Conservation (phyloP, 768 basidiomycete species). For the Kwoniella dejecticola region DNA sequence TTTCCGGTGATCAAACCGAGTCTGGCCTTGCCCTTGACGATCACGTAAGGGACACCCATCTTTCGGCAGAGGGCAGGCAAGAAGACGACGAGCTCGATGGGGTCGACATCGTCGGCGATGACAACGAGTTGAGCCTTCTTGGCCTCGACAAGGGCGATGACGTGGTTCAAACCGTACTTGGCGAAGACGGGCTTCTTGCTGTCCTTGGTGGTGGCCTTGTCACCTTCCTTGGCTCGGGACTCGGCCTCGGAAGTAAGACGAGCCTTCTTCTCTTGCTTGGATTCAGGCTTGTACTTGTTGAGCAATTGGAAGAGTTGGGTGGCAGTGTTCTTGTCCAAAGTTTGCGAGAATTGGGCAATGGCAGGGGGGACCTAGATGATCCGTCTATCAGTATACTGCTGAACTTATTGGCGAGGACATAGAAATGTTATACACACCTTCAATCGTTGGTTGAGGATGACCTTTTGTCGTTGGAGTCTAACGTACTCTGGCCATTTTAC, state of each 20-base stretch:
- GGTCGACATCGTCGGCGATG: conserved; percentile 92
- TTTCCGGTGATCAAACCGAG: conserved; percentile 93
- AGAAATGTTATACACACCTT: conserved; percentile 60
- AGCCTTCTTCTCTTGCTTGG: conserved; percentile 95
- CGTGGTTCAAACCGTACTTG: conserved; percentile 97
- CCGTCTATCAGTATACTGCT: not conserved
- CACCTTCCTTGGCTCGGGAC: conserved; percentile 74
- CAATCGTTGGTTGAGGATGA: conserved; percentile 94
- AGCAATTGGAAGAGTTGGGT: conserved; percentile 96
- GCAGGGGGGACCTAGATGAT: conserved; percentile 75
- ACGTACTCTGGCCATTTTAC: conserved; percentile 99
- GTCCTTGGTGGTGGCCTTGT: conserved; percentile 69
- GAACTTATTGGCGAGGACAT: too few species aligned
- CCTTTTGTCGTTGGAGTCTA: conserved; percentile 96
- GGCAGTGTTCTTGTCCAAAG: conserved; percentile 98
- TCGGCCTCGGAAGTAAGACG: conserved; percentile 70
- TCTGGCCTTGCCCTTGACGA: conserved; percentile 96
- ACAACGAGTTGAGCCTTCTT: conserved; percentile 96
- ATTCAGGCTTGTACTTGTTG: conserved; percentile 72
- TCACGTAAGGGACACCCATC: conserved; percentile 99
- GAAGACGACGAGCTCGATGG: conserved; percentile 98
- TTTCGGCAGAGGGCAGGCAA: conserved; percentile 97
- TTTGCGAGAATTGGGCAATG: conserved; percentile 92
- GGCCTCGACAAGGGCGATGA: conserved; percentile 86
- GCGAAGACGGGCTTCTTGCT: conserved; percentile 92